phyloP scores from a whole-genome alignment of 2,329 filamentous ascomycete genomes.

The Aplosporella prunicola region DNA sequence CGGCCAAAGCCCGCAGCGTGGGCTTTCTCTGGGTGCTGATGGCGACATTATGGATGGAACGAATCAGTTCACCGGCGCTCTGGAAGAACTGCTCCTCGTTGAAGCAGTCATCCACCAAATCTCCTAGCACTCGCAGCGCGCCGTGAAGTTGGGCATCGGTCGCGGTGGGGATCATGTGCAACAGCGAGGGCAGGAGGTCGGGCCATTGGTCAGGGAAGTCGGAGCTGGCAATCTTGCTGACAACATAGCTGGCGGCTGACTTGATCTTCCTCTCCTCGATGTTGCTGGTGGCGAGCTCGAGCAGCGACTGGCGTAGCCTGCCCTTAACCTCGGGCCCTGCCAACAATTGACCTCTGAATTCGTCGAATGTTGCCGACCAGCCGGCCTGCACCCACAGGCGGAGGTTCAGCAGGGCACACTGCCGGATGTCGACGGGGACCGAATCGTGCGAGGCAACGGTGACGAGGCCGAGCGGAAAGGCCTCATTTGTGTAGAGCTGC shows the following conservation, averaged over 20 bases:
- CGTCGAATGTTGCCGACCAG: conserved; percentile 70
- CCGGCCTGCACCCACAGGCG: conserved; percentile 75
- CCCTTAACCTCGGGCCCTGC: conserved; percentile 66
- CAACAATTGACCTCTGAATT: conserved; percentile 57
- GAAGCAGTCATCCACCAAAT: conserved; percentile 87
- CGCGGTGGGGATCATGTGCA: conserved; percentile 66
- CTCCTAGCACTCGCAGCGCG: conserved; percentile 74
- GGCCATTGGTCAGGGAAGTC: conserved; percentile 97
- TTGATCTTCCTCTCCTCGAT: conserved; percentile 76
- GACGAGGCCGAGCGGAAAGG: conserved; percentile 70
- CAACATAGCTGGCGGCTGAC: conserved; percentile 74
- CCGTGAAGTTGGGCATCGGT: conserved; percentile 77
- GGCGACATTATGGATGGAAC: conserved; percentile 73
- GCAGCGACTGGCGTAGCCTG: conserved; percentile 61
- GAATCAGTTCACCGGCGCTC: conserved; percentile 77
- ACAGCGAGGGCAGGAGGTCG: conserved; percentile 69
- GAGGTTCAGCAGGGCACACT: conserved; percentile 70
- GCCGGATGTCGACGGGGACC: conserved; percentile 65
- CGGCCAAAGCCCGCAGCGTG: conserved; percentile 70
- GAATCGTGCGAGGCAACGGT: conserved; percentile 70
- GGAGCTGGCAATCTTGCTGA: conserved; percentile 86
- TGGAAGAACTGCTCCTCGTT: conserved; percentile 92
- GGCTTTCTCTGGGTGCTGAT: conserved; percentile 65
- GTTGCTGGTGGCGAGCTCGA: conserved; percentile 68
- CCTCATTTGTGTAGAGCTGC: conserved; percentile 55